Evolutionary conservation across 805 yeast species (phyloP), one percentile per base, ranked within the genome.

Genomic region (Hanseniaspora lindneri): DNA sequence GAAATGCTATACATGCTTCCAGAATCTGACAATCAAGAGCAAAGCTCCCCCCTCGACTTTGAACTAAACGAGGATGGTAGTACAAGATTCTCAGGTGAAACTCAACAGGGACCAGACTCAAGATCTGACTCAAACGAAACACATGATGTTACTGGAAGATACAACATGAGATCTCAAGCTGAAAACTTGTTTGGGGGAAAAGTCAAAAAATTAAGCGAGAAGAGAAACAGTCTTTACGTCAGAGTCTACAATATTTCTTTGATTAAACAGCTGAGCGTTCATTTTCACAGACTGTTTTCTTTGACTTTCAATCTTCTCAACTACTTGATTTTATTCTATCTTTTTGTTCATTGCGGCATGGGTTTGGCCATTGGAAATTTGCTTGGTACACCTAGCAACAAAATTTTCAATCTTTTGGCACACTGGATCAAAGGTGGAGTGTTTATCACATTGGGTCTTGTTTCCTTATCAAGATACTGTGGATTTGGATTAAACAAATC

Each of bases 361-460:
- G 79, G 78, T 48, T 28, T 65, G 17, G 84, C 86, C 6, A 79
- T 82, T 5, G 82, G 83, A 39, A 75, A 73, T 47, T 60, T 80
- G 35, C 63, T 87, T 57, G 97, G 95, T 34, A 66, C 75, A 63
- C 88, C 77, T 3, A 37, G 34, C 14, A 59, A 56, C 11, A 68
- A 69, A 19, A 80, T 88, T 13, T 89, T 85, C 67, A 86, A 85
- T 56, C 64, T 89, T 46, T 71, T 89, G 50, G 98, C 98, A 1
- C 98, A 89, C 65, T 85, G 86, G 73, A 89, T 89, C 63, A 89
- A 89, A 64, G 98, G 98, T 52, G 92, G 89, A 23, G 92, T 89
- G 2, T 89, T 89, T 60, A 71, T 86, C 51, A 54, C 71, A 4
- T 66, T 83, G 34, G 98, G 98, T 19, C 52, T 88, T 7, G 60